These are phyloP conservation scores for Sophora flavescens DNA, from an alignment of 306 rosid species.

Conservation along the genomic window DNA sequence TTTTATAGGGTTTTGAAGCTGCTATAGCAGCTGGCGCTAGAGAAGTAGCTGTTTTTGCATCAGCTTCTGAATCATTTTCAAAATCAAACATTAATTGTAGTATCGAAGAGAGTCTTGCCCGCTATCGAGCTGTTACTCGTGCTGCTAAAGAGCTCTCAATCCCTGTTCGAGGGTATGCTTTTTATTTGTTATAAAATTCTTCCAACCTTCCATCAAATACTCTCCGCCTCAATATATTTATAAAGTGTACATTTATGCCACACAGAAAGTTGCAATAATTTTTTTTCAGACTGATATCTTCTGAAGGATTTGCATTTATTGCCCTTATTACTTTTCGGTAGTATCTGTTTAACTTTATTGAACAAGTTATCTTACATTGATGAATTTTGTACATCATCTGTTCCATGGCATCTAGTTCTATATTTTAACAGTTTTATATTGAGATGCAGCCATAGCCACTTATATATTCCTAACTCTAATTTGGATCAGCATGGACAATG, in stretches of 20 bases:
- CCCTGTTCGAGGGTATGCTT: slow-evolving; percentile 74
- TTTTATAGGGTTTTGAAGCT: slow-evolving; percentile 70
- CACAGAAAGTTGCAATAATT: slow-evolving; percentile 13
- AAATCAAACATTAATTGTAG: slow-evolving; percentile 77
- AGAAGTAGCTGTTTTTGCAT: slow-evolving; percentile 77
- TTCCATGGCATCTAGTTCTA: no score
- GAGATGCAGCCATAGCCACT: no score
- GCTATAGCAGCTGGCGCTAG: slow-evolving; percentile 80
- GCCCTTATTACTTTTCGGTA: background rate
- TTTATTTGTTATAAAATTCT: background rate
- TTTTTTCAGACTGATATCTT: slow-evolving; percentile 14
- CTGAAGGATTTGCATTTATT: slow-evolving; percentile 31
- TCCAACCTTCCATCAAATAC: background rate
- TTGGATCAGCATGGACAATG: no score
- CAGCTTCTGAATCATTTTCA: slow-evolving; percentile 84
- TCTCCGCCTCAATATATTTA: background rate
- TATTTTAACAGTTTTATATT: no score
- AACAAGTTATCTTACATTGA: slow-evolving; percentile 3
- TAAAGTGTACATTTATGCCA: slow-evolving; percentile 19
- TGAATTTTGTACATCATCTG: slow-evolving; percentile 14
- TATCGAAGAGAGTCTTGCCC: slow-evolving; percentile 73
- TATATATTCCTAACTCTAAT: no score
- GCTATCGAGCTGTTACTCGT: slow-evolving; percentile 66
- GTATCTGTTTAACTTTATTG: slow-evolving; percentile 8
- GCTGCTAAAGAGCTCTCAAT: slow-evolving; percentile 72